Evolutionary conservation across 2,329 filamentous ascomycete species (phyloP).

Genomic region (Epichloe amarillans): DNA sequence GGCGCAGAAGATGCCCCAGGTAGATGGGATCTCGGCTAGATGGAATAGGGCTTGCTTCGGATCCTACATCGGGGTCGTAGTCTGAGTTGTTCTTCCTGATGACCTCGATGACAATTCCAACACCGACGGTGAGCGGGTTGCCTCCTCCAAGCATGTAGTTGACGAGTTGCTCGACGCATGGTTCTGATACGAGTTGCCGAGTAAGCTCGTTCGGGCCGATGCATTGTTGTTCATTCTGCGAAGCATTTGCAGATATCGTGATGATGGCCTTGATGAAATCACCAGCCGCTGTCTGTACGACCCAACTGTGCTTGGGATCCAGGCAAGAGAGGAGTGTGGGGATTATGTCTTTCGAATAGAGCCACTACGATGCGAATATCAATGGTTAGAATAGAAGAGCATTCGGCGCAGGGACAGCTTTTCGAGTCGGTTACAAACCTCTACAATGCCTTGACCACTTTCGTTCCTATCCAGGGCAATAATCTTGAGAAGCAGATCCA

Average conservation of each 20-base stretch:
- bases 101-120: conserved; percentile 95
- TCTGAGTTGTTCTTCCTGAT: conserved; percentile 99
- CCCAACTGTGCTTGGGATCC: conserved; percentile 69
- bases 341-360: conserved; percentile 79
- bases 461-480: conserved; percentile 92
- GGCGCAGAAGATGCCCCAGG: conserved; percentile 72
- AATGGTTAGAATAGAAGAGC: background rate
- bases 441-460: conserved; percentile 81
- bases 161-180: conserved; percentile 75
- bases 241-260: conserved; percentile 95
- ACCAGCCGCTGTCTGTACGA: conserved; percentile 89
- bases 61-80: conserved; percentile 85
- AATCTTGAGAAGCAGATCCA: conserved; percentile 93
- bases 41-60: conserved; percentile 64
- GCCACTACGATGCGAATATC: conserved; percentile 48
- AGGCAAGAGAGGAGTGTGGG: conserved; percentile 78
- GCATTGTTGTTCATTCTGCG: conserved; percentile 95
- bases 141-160: conserved; percentile 85
- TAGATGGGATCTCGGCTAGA: conserved; percentile 90
- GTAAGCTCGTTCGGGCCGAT: conserved; percentile 97
- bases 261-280: conserved; percentile 99
- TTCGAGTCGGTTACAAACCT: conserved; percentile 42
- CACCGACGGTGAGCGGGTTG: conserved; percentile 87
- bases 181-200: conserved; percentile 77
- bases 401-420: background rate